A percentile compares a stretch with the other conserved stretches of the same genome.
These are phyloP conservation scores for Mimosa bimucronata DNA, from an alignment of 306 rosid species.

Conservation along the genomic window DNA sequence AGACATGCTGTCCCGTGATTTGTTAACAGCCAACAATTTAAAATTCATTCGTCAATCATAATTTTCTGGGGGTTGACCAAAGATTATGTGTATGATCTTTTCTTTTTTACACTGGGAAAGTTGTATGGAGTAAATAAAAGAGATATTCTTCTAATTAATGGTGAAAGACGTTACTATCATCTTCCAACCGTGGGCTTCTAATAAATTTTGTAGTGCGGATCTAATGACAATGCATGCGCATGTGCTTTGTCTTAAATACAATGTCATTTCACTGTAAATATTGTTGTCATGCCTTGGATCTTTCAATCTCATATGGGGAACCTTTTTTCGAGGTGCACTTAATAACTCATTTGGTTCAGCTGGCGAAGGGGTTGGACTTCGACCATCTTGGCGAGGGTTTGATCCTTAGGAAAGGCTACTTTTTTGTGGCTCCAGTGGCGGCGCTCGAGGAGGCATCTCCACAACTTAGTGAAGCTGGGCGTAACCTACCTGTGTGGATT, in stretches of 20 bases:
- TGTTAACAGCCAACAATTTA: slow-evolving; percentile 30
- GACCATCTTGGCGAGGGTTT: too few species aligned
- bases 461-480: too few species aligned
- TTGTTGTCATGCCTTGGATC: slow-evolving; percentile 21
- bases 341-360: neutral
- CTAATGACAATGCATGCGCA: slow-evolving; percentile 12
- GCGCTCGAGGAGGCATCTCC: too few species aligned
- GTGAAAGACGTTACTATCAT: slow-evolving; percentile 10
- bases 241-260: slow-evolving; percentile 11
- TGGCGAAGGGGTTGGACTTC: too few species aligned
- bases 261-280: slow-evolving; percentile 13
- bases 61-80: slow-evolving; percentile 35
- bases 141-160: neutral
- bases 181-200: slow-evolving; percentile 31
- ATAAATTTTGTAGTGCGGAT: slow-evolving; percentile 25
- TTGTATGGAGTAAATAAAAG: slow-evolving; percentile 30
- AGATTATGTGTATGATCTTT: neutral
- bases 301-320: slow-evolving; percentile 6
- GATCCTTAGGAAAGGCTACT: too few species aligned
- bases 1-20: slow-evolving; percentile 27
- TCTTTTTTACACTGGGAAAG: neutral
- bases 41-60: slow-evolving; percentile 7
- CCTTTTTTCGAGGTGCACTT: neutral
- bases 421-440: too few species aligned
- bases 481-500: too few species aligned